phyloP scores from a whole-genome alignment of 176 grass and related monocot species.

The Triticum monococcum region DNA sequence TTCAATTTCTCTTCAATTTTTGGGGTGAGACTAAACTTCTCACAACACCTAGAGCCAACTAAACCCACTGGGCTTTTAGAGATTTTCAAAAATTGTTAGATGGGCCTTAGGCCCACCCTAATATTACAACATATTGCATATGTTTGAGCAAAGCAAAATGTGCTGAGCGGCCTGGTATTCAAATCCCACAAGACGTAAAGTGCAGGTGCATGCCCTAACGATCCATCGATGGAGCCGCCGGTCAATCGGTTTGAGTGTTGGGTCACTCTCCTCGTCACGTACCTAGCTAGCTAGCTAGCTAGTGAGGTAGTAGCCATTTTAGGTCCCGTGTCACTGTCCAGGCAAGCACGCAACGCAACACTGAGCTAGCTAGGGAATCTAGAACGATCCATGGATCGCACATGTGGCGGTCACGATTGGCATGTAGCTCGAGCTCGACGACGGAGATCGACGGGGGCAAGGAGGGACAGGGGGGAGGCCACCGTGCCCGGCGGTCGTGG shows the following conservation, averaged over 20 bases:
- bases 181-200: not conserved
- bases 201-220: not conserved
- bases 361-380: not conserved
- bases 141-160: too few species aligned
- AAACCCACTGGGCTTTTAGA: too few species aligned
- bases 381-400: not conserved
- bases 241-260: conserved; percentile 27
- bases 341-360: conserved; percentile 27
- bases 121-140: too few species aligned
- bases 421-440: not conserved
- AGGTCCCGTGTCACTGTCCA: conserved; percentile 53
- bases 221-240: not conserved
- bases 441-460: too few species aligned
- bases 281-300: not conserved
- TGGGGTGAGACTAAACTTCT: too few species aligned
- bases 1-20: too few species aligned
- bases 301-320: conserved; percentile 14
- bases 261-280: not conserved
- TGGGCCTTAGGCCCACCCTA: too few species aligned
- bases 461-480: conserved; percentile 37
- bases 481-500: conserved; percentile 51
- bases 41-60: too few species aligned
- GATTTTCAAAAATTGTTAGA: too few species aligned
- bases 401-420: not conserved
- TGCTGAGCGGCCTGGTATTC: not conserved